These are phyloP conservation scores for Fusarium xyrophilum DNA, from an alignment of 2,329 filamentous ascomycete genomes.

Conservation along the genomic window DNA sequence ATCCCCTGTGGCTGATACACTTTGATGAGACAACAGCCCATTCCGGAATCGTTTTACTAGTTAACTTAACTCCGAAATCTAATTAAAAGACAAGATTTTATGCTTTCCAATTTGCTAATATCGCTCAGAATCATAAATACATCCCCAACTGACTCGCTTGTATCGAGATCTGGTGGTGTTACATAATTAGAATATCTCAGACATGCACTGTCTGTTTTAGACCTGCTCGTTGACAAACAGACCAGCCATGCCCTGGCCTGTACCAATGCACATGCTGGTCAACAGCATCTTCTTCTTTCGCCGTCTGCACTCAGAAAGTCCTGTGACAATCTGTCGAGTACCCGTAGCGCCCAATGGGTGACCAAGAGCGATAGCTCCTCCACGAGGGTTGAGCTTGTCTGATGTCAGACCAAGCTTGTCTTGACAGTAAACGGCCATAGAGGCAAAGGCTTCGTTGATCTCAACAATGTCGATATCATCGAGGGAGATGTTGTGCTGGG, in stretches of 20 bases:
- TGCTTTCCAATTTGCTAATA: slow-evolving; percentile 16
- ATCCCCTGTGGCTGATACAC: slow-evolving; percentile 12
- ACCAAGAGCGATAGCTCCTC: slow-evolving; percentile 82
- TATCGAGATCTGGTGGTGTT: slow-evolving; percentile 23
- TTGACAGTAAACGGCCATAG: slow-evolving; percentile 95
- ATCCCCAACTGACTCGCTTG: slow-evolving; percentile 17
- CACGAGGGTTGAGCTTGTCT: slow-evolving; percentile 80
- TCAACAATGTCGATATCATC: slow-evolving; percentile 89
- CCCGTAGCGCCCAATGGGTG: slow-evolving; percentile 84
- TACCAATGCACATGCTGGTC: slow-evolving; percentile 87
- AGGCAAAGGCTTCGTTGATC: slow-evolving; percentile 97
- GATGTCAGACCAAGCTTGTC: slow-evolving; percentile 74
- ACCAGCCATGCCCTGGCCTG: slow-evolving; percentile 73
- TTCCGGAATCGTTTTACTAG: slow-evolving; percentile 1
- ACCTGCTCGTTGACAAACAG: slow-evolving; percentile 67
- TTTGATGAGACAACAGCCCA: slow-evolving; percentile 6
- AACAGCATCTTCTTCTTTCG: slow-evolving; percentile 89
- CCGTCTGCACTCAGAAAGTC: slow-evolving; percentile 82
- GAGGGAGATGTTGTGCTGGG: slow-evolving; percentile 77
- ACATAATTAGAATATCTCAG: slow-evolving; percentile 25
- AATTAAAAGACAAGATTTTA: slow-evolving; percentile 2
- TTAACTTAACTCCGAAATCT: background rate
- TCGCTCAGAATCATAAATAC: slow-evolving; percentile 23
- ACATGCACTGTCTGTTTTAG: slow-evolving; percentile 7
- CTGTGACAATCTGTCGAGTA: slow-evolving; percentile 84